Conservation (phyloP, 1,139 yeast genomes). For the Protomyces inouyei region DNA sequence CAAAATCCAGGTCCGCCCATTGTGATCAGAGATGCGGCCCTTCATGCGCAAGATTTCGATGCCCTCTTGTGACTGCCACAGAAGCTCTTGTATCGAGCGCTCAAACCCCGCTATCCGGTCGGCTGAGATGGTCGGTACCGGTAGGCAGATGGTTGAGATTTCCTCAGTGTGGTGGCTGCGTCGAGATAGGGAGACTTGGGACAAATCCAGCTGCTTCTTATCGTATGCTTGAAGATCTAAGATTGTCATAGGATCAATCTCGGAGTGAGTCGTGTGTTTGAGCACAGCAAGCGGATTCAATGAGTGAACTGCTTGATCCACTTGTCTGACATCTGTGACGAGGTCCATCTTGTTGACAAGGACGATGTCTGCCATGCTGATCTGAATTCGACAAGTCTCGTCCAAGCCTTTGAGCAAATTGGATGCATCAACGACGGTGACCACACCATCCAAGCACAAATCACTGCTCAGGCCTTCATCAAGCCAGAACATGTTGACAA, state of each 20-base stretch:
- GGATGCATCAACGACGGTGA: constrained; percentile 81
- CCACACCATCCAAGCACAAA: constrained; percentile 85
- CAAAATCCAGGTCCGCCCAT: constrained; percentile 54
- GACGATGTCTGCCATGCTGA: constrained; percentile 82
- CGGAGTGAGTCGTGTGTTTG: constrained; percentile 64
- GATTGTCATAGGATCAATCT: constrained; percentile 54
- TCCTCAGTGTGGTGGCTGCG: constrained; percentile 37
- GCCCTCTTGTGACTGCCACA: constrained; percentile 56
- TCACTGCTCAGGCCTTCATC: constrained; percentile 82
- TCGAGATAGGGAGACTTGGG: neutral
- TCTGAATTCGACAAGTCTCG: constrained; percentile 52
- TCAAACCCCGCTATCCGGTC: constrained; percentile 49
- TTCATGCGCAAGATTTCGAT: constrained; percentile 74
- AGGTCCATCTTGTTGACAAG: constrained; percentile 72
- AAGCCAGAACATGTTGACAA: constrained; percentile 95
- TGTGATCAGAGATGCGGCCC: constrained; percentile 54
- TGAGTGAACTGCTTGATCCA: constrained; percentile 44
- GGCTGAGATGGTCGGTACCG: constrained; percentile 47
- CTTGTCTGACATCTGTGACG: constrained; percentile 37
- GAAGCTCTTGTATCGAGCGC: constrained; percentile 54
- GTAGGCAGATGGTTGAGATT: constrained; percentile 58
- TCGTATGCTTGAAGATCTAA: constrained; percentile 81
- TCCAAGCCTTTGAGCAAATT: constrained; percentile 63
- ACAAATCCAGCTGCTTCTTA: constrained; percentile 40
- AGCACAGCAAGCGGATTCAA: constrained; percentile 70